A percentile compares a stretch with the other conserved stretches of the same genome.
These are phyloP conservation scores for Phoenix roebelenii DNA, from an alignment of 176 grass and related monocot genomes.

Conservation along the genomic window DNA sequence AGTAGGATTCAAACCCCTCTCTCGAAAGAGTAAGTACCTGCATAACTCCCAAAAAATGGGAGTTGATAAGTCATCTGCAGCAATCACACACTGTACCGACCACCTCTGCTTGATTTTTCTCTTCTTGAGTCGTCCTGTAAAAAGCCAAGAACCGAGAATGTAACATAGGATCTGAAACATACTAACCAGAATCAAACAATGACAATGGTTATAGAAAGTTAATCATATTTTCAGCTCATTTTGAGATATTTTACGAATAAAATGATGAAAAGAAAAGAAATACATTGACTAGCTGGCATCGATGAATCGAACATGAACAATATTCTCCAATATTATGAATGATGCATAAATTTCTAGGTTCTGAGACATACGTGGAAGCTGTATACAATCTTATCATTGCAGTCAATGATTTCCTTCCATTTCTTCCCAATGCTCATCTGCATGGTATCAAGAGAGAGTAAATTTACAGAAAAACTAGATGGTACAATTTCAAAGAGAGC, in stretches of 20 bases:
- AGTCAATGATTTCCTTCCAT: conserved; percentile 96
- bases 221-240: too few species aligned
- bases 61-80: not conserved
- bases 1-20: too few species aligned
- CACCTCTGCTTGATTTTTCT: conserved; percentile 85
- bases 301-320: too few species aligned
- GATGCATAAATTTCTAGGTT: conserved; percentile 2
- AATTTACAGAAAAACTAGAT: not conserved
- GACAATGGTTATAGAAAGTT: too few species aligned
- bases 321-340: not conserved
- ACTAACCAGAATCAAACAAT: not conserved
- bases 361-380: conserved; percentile 74
- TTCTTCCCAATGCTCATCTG: conserved; percentile 96
- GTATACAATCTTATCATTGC: conserved; percentile 87
- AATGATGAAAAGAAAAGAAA: too few species aligned
- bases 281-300: too few species aligned
- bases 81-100: conserved; percentile 69
- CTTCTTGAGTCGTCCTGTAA: conserved; percentile 73
- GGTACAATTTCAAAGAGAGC: too few species aligned
- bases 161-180: conserved; percentile 7
- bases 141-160: not conserved
- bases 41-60: too few species aligned
- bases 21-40: too few species aligned
- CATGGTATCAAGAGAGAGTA: conserved; percentile 9
- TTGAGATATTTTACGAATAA: too few species aligned